Evolutionary conservation across 2,329 filamentous ascomycete genomes (phyloP), one percentile per base, ranked within the genome.

Genomic region (Ustilaginoidea virens): DNA sequence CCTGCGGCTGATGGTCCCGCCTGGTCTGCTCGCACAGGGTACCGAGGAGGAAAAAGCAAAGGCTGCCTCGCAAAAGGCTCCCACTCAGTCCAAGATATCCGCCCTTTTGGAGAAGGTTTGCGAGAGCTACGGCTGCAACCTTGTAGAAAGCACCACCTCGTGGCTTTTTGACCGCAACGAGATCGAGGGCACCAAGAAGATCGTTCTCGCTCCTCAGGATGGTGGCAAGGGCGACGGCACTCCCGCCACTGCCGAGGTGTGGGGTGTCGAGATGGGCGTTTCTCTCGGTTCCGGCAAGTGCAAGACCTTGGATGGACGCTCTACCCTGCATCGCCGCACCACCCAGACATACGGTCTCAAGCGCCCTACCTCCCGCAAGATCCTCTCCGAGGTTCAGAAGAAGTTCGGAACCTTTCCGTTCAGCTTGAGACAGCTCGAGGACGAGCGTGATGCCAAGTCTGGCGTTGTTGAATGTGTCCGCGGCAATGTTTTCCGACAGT

Each of bases 391-490:
- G 61, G 79, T 93, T 36, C 78, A 92, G 55, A 92, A 87, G 74
- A 94, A 87, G 64, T 98, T 96, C 50, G 86, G 87, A 40, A 83
- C 74, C 37, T 98, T 98, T 69, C 90, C 90, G 45, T 98, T 98
- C 73, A 92, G 82, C 60, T 68, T 96, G 63, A 74, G 90, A 50
- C 90, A 98, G 63, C 72, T 98, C 37, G 87, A 94, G 38, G 87
- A 96, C 47, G 90, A 98, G 70, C 79, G 87, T 49, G 76, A 86
- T 40, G 90, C 83, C 80, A 96, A 79, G 79, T 90, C 60, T 31
- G 90, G 90, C 49, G 80, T 96, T 33, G 80, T 96, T 34, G 90
- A 98, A 63, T 94, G 87, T 57, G 87, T 96, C 32, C 80, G 90
- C 46, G 75, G 78, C 47, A 85, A 85, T 48, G 82, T 96, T 33